phyloP scores from a whole-genome alignment of 2,329 filamentous ascomycete genomes.

The Alternaria ventricosa region DNA sequence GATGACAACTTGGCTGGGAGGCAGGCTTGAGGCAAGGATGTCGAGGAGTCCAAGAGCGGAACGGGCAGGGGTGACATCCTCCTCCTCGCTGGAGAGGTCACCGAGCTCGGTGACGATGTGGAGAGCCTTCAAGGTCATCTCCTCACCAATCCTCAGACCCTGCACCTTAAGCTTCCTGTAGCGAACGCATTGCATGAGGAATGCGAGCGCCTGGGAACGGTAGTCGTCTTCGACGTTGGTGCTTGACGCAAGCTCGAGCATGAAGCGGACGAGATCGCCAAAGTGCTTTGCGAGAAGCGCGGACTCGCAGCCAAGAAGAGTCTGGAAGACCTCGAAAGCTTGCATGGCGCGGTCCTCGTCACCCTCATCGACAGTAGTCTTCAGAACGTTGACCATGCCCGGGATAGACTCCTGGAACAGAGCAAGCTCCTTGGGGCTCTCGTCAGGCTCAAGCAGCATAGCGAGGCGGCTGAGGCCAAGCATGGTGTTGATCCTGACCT shows the following conservation, averaged over 20 bases:
- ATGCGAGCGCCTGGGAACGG: slow-evolving; percentile 86
- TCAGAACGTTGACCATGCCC: slow-evolving; percentile 86
- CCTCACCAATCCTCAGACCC: slow-evolving; percentile 82
- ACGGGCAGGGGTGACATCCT: slow-evolving; percentile 83
- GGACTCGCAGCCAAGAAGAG: slow-evolving; percentile 87
- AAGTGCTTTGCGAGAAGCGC: slow-evolving; percentile 84
- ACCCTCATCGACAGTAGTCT: slow-evolving; percentile 77
- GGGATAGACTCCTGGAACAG: slow-evolving; percentile 83
- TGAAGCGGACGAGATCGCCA: slow-evolving; percentile 88
- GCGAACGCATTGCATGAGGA: slow-evolving; percentile 89
- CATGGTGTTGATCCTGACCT: slow-evolving; percentile 94
- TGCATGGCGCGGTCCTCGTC: slow-evolving; percentile 90
- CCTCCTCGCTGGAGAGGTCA: slow-evolving; percentile 73
- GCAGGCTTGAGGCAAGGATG: slow-evolving; percentile 84
- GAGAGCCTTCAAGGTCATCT: slow-evolving; percentile 86
- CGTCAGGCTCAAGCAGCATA: slow-evolving; percentile 85
- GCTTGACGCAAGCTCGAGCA: slow-evolving; percentile 85
- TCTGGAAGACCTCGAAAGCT: slow-evolving; percentile 96
- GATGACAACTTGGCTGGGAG: slow-evolving; percentile 91
- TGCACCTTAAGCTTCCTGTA: slow-evolving; percentile 97
- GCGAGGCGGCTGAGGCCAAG: slow-evolving; percentile 87
- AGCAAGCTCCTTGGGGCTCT: slow-evolving; percentile 75
- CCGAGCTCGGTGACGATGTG: slow-evolving; percentile 90
- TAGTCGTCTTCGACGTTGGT: slow-evolving; percentile 81
- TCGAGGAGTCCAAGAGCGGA: slow-evolving; percentile 88